These are phyloP conservation scores for Trichoderma harzianum DNA, from an alignment of 2,329 filamentous ascomycete genomes.

Conservation along the genomic window DNA sequence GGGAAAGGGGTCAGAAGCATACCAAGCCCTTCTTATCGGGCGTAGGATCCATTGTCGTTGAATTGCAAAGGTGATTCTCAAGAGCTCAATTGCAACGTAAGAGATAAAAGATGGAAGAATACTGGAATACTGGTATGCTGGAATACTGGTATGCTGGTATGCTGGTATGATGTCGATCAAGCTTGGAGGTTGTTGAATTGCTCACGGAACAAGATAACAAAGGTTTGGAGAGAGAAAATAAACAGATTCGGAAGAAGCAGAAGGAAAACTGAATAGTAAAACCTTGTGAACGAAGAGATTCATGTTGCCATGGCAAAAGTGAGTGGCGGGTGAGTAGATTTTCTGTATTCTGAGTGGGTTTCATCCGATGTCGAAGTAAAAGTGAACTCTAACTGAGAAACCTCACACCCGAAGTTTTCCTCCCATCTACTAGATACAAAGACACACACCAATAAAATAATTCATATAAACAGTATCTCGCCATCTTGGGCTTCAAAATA, in stretches of 20 bases:
- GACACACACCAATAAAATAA: neutral
- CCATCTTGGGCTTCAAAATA: neutral
- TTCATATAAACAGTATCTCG: neutral
- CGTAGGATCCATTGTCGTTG: neutral
- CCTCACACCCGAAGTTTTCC: neutral
- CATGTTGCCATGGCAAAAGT: neutral
- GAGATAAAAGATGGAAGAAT: too few species aligned
- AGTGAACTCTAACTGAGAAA: neutral
- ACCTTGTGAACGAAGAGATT: neutral
- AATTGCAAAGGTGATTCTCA: neutral
- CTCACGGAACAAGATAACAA: neutral
- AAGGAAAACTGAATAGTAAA: neutral
- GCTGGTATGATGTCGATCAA: neutral
- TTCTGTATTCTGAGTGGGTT: neutral
- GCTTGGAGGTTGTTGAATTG: neutral
- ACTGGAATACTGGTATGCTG: neutral
- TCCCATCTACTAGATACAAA: neutral
- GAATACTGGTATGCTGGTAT: neutral
- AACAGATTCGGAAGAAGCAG: neutral
- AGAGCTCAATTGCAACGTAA: neutral
- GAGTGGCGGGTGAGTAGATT: neutral
- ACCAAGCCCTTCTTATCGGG: neutral
- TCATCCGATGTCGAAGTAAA: neutral
- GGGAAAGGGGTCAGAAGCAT: neutral
- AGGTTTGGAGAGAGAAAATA: neutral